Evolutionary conservation across 306 rosid species (phyloP).

Genomic region (Albizia julibrissin): DNA sequence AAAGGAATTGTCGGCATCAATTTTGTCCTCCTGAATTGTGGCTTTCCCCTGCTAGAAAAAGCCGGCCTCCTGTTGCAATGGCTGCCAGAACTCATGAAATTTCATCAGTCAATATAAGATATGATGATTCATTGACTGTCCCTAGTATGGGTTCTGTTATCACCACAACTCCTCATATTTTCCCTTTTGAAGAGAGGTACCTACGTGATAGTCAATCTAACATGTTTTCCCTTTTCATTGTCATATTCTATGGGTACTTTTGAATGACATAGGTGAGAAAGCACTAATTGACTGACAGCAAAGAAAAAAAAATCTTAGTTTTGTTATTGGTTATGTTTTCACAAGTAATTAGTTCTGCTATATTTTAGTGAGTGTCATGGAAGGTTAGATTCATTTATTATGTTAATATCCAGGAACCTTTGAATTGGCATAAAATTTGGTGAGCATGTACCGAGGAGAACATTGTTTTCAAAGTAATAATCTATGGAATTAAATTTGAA

Average conservation of each 20-base stretch:
- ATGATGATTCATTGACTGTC: constrained; percentile 59
- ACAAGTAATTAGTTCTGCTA: neutral
- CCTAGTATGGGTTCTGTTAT: constrained; percentile 66
- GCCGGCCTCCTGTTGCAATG: constrained; percentile 79
- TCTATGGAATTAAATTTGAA: constrained; percentile 23
- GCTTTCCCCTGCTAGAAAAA: constrained; percentile 93
- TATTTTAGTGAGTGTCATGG: constrained; percentile 4
- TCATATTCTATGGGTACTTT: constrained; percentile 11
- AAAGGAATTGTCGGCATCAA: constrained; percentile 95
- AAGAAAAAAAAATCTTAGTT: neutral
- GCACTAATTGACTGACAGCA: constrained; percentile 8
- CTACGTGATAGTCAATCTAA: constrained; percentile 21
- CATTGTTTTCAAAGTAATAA: constrained; percentile 15
- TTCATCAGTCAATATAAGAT: constrained; percentile 57
- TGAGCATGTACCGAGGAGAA: constrained; percentile 9
- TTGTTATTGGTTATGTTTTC: constrained; percentile 18
- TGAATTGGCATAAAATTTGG: neutral
- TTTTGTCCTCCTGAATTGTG: constrained; percentile 89
- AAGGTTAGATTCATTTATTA: constrained; percentile 12
- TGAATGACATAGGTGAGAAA: constrained; percentile 16
- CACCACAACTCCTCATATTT: constrained; percentile 80
- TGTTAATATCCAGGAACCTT: constrained; percentile 19
- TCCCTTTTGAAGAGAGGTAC: constrained; percentile 96
- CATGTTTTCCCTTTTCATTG: neutral
- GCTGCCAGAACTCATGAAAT: constrained; percentile 95